A percentile compares a stretch with the other conserved stretches of the same genome.
phyloP scores from a whole-genome alignment of 768 basidiomycete genomes.

The Leccinum subtestaceum region DNA sequence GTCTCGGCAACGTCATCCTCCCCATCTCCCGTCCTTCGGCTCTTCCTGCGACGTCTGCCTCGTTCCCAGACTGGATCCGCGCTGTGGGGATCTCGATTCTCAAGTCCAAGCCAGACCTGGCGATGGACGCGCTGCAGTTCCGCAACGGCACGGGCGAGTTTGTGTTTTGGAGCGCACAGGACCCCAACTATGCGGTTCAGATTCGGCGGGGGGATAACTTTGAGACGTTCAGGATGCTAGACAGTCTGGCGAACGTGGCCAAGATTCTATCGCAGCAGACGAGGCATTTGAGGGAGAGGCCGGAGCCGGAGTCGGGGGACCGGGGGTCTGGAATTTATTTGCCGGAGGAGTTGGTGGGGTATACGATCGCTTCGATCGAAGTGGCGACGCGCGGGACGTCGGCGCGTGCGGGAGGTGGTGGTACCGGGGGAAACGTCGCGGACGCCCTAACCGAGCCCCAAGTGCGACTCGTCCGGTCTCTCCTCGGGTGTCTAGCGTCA shows the following conservation, averaged over 20 bases:
- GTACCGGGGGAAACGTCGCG: conserved; percentile 49
- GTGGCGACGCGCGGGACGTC: conserved; percentile 71
- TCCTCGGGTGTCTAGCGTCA: conserved; percentile 67
- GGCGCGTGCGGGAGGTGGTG: conserved; percentile 33
- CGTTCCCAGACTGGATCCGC: conserved; percentile 88
- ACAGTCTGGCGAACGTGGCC: conserved; percentile 76
- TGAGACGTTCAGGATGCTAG: conserved; percentile 77
- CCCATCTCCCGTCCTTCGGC: conserved; percentile 64
- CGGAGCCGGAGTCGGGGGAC: conserved; percentile 68
- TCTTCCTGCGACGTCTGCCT: conserved; percentile 44
- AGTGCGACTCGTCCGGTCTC: conserved; percentile 69
- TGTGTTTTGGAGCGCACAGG: conserved; percentile 85
- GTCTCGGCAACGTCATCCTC: conserved; percentile 89
- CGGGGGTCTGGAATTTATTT: conserved; percentile 86
- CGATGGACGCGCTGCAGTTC: conserved; percentile 70
- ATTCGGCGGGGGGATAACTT: conserved; percentile 52
- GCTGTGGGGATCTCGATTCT: conserved; percentile 86
- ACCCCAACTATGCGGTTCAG: conserved; percentile 60
- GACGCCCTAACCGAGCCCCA: conserved; percentile 71
- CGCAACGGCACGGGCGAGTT: conserved; percentile 84
- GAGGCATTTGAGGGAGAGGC: conserved; percentile 73
- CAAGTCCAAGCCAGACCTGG: conserved; percentile 73
- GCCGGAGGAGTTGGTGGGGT: conserved; percentile 87
- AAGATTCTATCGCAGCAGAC: conserved; percentile 84
- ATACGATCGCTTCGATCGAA: conserved; percentile 82